Evolutionary conservation across 495 filamentous ascomycete species (phyloP).

Genomic region (Podospora pseudoanserina): DNA sequence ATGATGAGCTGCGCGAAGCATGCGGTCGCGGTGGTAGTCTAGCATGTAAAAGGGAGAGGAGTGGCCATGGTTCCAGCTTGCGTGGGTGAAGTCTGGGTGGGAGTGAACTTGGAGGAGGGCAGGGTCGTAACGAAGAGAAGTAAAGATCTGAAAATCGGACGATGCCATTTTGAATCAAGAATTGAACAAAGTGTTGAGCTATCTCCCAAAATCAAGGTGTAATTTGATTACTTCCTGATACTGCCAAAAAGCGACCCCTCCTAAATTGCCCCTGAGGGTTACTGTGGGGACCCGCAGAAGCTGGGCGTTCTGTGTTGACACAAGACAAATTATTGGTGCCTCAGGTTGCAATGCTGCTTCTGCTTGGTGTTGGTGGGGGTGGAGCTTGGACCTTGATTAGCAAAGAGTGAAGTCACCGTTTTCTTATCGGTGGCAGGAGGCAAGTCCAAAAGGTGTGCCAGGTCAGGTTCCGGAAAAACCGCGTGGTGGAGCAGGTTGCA

Average conservation of each 20-base stretch:
- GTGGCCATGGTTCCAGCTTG: conserved; percentile 42
- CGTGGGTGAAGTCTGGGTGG: conserved; percentile 29
- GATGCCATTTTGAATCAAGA: background rate
- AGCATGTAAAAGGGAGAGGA: conserved; percentile 80
- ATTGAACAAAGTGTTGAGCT: background rate
- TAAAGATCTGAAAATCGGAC: conserved; percentile 59
- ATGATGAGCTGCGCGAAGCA: conserved; percentile 66
- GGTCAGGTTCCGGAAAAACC: conserved; percentile 16
- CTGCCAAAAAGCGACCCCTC: background rate
- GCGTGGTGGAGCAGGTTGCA: background rate
- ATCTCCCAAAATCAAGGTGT: too few species aligned
- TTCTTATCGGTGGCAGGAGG: background rate
- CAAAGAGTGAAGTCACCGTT: background rate
- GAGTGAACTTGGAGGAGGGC: conserved; percentile 44
- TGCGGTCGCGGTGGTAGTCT: conserved; percentile 71
- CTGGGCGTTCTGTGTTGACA: background rate
- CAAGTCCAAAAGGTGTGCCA: background rate
- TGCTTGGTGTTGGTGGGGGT: background rate
- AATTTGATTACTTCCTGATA: too few species aligned
- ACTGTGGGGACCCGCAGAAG: background rate
- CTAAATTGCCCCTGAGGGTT: background rate
- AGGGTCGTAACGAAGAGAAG: conserved; percentile 74
- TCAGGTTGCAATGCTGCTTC: background rate
- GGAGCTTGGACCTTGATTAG: conserved; percentile 1
- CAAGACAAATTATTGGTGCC: background rate